Conservation (phyloP, 352 stramenopile species). For the Aphanomyces cochlioides region DNA sequence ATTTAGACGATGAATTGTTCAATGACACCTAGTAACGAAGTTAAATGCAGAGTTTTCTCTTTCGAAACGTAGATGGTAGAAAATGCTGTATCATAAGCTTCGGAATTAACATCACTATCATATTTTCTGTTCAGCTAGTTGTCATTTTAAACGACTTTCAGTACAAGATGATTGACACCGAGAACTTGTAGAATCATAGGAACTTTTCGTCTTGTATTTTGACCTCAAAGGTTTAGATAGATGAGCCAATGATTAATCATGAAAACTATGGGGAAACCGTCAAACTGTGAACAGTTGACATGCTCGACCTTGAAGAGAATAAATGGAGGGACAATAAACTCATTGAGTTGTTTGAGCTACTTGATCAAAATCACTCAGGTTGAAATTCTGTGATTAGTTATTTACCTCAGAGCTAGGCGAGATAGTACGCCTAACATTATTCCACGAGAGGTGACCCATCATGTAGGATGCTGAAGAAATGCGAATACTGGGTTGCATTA, state of each 20-base stretch:
- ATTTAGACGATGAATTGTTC: constrained; percentile 18
- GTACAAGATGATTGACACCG: too few relatives aligned
- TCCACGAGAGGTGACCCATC: background rate
- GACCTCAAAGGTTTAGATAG: too few relatives aligned
- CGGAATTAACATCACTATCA: too few relatives aligned
- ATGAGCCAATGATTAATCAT: too few relatives aligned
- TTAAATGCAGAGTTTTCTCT: too few relatives aligned
- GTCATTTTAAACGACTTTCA: too few relatives aligned
- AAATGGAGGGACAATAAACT: background rate
- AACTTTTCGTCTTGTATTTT: too few relatives aligned
- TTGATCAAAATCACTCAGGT: constrained; percentile 10
- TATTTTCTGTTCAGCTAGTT: too few relatives aligned
- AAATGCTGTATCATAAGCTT: too few relatives aligned
- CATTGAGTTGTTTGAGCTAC: constrained; percentile 7
- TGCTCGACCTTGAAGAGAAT: background rate
- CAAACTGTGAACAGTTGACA: background rate
- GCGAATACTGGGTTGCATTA: background rate
- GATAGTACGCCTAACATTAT: constrained; percentile 4
- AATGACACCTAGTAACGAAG: background rate
- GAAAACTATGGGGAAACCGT: too few relatives aligned
- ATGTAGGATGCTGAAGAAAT: constrained; percentile 3
- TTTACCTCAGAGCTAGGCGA: background rate
- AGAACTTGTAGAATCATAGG: too few relatives aligned
- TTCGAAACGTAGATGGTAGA: too few relatives aligned
- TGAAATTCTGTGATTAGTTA: background rate